Conservation (phyloP, 805 yeast species). For the Kuraishia borneana region DNA sequence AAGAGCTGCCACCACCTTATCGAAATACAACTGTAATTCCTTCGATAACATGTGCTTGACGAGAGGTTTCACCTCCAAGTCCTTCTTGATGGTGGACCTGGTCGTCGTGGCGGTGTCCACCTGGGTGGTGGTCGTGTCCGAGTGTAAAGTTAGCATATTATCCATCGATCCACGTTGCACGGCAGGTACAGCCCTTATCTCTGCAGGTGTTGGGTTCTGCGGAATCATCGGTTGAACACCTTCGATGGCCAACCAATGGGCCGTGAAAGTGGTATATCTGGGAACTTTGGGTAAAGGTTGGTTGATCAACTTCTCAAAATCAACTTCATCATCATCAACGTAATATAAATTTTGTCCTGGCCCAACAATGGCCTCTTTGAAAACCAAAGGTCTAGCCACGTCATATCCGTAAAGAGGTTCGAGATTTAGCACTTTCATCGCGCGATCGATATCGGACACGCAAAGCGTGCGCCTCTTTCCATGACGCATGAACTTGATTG, state of each 20-base stretch:
- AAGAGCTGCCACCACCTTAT: conserved; percentile 75
- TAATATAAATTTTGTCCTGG: conserved; percentile 92
- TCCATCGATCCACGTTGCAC: conserved; percentile 75
- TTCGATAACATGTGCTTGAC: conserved; percentile 93
- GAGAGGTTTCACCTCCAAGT: conserved; percentile 67
- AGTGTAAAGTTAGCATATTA: conserved; percentile 42
- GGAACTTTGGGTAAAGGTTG: conserved; percentile 95
- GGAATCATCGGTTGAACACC: conserved; percentile 98
- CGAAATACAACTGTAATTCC: conserved; percentile 88
- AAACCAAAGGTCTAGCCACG: conserved; percentile 55
- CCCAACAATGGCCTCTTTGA: conserved; percentile 79
- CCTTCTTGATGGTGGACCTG: conserved; percentile 24
- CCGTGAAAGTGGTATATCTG: conserved; percentile 81
- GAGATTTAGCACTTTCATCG: conserved; percentile 75
- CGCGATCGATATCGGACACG: conserved; percentile 72
- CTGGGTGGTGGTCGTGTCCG: conserved; percentile 21
- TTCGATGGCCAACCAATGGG: conserved; percentile 96
- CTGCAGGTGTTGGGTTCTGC: conserved; percentile 82
- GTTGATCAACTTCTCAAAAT: conserved; percentile 85
- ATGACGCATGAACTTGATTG: conserved; percentile 92
- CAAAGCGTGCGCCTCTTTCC: conserved; percentile 74
- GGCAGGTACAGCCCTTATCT: conserved; percentile 70
- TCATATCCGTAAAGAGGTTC: conserved; percentile 93
- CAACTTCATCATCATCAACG: conserved; percentile 84
- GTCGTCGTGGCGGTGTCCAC: conserved; percentile 16